These are phyloP conservation scores for Mycena vitilis DNA, from an alignment of 768 basidiomycete species.

Conservation along the genomic window DNA sequence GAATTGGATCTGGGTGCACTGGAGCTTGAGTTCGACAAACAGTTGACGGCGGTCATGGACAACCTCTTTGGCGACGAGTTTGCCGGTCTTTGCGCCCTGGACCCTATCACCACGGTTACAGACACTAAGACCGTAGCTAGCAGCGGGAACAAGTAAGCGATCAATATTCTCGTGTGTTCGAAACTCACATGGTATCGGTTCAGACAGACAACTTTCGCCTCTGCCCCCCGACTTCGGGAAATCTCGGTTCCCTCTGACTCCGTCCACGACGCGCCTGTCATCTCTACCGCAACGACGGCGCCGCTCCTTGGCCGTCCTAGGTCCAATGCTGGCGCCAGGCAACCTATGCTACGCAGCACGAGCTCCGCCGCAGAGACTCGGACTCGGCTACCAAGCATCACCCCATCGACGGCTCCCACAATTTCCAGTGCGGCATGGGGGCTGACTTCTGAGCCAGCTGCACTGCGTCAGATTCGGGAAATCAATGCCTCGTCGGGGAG, in stretches of 20 bases:
- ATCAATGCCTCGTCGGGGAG: not conserved
- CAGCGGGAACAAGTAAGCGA: not conserved
- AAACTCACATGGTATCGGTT: not conserved
- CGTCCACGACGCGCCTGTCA: not conserved
- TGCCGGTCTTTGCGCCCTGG: slow-evolving; percentile 14
- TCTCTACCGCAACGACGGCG: not conserved
- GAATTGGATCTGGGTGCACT: slow-evolving; percentile 12
- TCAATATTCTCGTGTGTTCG: no score
- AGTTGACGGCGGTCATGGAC: slow-evolving; percentile 12
- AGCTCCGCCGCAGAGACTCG: not conserved
- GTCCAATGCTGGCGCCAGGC: not conserved
- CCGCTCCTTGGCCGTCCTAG: no score
- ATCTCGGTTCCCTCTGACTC: not conserved
- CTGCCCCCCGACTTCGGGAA: no score
- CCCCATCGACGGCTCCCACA: not conserved
- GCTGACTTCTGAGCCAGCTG: not conserved
- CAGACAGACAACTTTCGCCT: not conserved
- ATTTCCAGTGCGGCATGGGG: not conserved
- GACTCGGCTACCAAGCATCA: not conserved
- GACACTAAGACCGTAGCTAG: not conserved
- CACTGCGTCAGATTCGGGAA: not conserved
- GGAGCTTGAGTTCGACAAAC: slow-evolving; percentile 23
- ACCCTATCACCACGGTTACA: slow-evolving; percentile 9
- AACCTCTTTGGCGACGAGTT: slow-evolving; percentile 22
- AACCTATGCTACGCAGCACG: not conserved